Evolutionary conservation across 108 stramenopile species (phyloP), one percentile per base, ranked within the genome.

Genomic region (Fragilaria crotonensis): DNA sequence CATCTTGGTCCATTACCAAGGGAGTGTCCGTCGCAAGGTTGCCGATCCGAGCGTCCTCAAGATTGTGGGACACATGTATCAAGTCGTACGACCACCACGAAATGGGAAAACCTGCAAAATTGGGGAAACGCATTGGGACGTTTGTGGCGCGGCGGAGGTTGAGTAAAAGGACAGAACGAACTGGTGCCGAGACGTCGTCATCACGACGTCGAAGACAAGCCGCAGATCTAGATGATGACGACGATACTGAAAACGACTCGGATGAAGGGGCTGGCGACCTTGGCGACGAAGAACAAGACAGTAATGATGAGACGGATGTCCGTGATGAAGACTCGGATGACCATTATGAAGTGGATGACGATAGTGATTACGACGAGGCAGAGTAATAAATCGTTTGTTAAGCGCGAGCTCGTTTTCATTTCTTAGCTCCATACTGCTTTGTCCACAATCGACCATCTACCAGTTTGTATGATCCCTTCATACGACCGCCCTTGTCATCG

Each of bases 401-500:
- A n/a, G n/a, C n/a, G n/a, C n/a, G n/a, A n/a, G n/a, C n/a, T n/a
- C n/a, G n/a, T n/a, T n/a, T n/a, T n/a, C n/a, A n/a, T n/a, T n/a
- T n/a, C n/a, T n/a, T n/a, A n/a, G n/a, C n/a, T n/a, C n/a, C n/a
- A n/a, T n/a, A n/a, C n/a, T n/a, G n/a, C n/a, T n/a, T n/a, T n/a
- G n/a, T 76, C 82, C 82, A 89, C 25, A 85, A 60, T 26, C 70
- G 74, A 27, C 89, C 85, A 30, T 83, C 77, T 18, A 59, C 72
- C 19, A 71, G 68, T 18, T 82, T 62, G 52, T 68, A 91, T 22
- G 77, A 79, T 33, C 82, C 82, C 56, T 83, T 85, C 66, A 87
- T 83, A 2, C 71, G 52, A 27, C 89, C 89, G n/a, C n/a, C n/a
- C n/a, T n/a, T n/a, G 47, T 82, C 81, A 59, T 87, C 89, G 58